Conservation (phyloP, 2,329 filamentous ascomycete genomes). For the Claviceps sorghi region DNA sequence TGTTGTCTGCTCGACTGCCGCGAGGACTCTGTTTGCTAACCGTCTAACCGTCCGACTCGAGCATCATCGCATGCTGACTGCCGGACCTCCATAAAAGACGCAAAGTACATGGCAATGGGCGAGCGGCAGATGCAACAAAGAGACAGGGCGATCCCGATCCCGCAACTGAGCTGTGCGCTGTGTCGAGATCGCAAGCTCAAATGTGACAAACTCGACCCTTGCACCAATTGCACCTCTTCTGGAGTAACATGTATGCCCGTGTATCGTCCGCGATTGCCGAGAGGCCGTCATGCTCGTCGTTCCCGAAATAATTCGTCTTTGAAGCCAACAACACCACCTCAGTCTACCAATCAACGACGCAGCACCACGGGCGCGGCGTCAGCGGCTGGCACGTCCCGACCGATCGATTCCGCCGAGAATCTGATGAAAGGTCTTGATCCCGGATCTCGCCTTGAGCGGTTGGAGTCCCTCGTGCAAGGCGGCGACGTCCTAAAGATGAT, state of each 20-base stretch:
- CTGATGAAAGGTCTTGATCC: neutral
- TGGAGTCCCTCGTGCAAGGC: neutral
- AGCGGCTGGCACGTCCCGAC: neutral
- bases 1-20: neutral
- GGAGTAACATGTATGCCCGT: conserved; percentile 8
- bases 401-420: neutral
- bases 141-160: conserved; percentile 3
- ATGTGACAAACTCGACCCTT: conserved; percentile 12
- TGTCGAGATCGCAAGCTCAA: conserved; percentile 11
- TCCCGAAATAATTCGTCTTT: neutral
- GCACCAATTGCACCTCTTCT: conserved; percentile 9
- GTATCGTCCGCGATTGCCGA: conserved; percentile 7
- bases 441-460: neutral
- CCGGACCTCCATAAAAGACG: neutral
- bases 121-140: conserved; percentile 1
- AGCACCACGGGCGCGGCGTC: neutral
- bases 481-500: neutral
- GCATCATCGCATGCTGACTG: neutral
- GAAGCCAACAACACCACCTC: neutral
- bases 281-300: conserved; percentile 9
- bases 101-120: neutral
- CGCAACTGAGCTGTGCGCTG: conserved; percentile 8
- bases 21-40: neutral
- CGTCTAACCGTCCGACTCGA: neutral
- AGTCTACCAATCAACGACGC: neutral